Percentiles rank a stretch among this genome's conserved stretches.
These are phyloP conservation scores for Chrysoporthe deuterocubensis DNA, from an alignment of 2,329 filamentous ascomycete genomes.

Conservation along the genomic window DNA sequence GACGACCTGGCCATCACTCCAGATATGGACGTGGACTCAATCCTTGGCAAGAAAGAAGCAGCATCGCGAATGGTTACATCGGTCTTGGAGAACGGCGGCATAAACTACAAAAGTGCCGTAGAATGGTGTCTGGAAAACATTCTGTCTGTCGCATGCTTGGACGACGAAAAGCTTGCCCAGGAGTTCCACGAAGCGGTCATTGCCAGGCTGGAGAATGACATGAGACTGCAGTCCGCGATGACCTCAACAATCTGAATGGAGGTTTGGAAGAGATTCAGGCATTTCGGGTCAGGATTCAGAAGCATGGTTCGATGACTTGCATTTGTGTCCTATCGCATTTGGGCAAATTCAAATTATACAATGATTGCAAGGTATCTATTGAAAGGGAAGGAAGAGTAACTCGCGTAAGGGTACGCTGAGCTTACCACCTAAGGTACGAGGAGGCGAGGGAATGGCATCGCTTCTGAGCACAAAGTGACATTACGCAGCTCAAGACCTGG, in stretches of 20 bases:
- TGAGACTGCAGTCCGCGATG: conserved; percentile 5
- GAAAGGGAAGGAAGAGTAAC: too few species aligned
- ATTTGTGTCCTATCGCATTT: not conserved
- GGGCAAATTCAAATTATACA: too few species aligned
- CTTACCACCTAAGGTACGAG: too few species aligned
- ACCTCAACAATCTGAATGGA: not conserved
- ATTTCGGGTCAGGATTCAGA: not conserved
- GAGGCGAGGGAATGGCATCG: too few species aligned
- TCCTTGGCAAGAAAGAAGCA: conserved; percentile 6
- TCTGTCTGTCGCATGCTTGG: conserved; percentile 5
- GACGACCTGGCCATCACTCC: conserved; percentile 3
- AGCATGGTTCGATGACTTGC: not conserved
- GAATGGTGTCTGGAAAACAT: conserved; percentile 14
- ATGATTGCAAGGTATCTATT: too few species aligned
- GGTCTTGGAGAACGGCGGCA: conserved; percentile 12
- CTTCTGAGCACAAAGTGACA: too few species aligned
- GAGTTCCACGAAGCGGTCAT: conserved; percentile 15
- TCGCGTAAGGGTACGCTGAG: too few species aligned
- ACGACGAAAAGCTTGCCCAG: conserved; percentile 11
- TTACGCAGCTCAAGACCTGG: too few species aligned
- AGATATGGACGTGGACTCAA: conserved; percentile 6
- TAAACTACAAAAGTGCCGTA: conserved; percentile 8
- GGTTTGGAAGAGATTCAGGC: not conserved
- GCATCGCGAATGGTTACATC: conserved; percentile 4
- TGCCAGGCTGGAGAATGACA: conserved; percentile 4